Evolutionary conservation across 1,284 basidiomycete species (phyloP).

Genomic region (Melanopsichium pennsylvanicum): DNA sequence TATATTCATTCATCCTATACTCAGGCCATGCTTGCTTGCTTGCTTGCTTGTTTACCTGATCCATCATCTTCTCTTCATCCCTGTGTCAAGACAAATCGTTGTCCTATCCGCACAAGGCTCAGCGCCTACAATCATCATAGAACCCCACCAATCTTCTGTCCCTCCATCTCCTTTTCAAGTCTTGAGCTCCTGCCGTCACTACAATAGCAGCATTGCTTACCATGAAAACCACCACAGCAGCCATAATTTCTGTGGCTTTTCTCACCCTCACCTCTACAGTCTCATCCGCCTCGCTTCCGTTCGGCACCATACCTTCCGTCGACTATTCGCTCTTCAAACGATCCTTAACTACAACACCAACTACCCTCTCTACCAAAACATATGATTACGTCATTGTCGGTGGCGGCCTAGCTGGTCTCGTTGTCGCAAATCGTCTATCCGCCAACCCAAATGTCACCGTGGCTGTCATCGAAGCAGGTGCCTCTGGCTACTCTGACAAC

Average conservation of each 20-base stretch:
- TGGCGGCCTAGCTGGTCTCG: slow-evolving; percentile 72
- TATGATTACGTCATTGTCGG: slow-evolving; percentile 66
- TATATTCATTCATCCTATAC: no score
- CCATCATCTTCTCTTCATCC: no score
- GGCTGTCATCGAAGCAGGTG: slow-evolving; percentile 70
- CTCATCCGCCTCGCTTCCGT: slow-evolving; percentile 2
- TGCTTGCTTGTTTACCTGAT: not conserved
- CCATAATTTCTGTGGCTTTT: no score
- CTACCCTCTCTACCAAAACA: slow-evolving; percentile 23
- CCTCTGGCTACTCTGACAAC: slow-evolving; percentile 31
- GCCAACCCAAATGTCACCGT: slow-evolving; percentile 54
- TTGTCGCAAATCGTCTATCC: slow-evolving; percentile 53
- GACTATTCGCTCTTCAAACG: slow-evolving; percentile 29
- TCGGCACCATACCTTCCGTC: not conserved
- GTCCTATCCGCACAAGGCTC: no score
- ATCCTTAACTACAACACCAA: slow-evolving; percentile 19
- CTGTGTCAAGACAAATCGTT: no score
- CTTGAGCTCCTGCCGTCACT: no score
- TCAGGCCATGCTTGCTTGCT: no score
- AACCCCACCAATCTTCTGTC: no score
- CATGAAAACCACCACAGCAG: no score
- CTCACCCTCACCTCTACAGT: not conserved
- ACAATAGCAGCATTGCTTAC: slow-evolving; percentile 1
- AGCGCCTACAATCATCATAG: no score
- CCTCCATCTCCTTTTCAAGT: no score